Evolutionary conservation across 2,329 filamentous ascomycete genomes (phyloP).

Genomic region (Colletotrichum nymphaeae): DNA sequence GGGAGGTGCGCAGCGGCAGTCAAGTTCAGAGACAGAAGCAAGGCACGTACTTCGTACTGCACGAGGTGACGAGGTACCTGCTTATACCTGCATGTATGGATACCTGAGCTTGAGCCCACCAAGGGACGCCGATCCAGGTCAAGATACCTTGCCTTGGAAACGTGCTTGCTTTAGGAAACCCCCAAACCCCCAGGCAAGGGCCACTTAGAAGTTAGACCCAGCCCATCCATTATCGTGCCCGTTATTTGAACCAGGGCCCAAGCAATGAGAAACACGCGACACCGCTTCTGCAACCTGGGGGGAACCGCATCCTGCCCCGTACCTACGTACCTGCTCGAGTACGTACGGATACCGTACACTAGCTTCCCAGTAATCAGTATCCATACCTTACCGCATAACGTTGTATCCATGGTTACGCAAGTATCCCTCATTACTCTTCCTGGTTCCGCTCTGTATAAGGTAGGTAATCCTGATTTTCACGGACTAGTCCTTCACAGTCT

Average conservation of each 20-base stretch:
- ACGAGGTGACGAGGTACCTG: neutral
- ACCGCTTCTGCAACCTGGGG: neutral
- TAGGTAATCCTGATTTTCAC: too few relatives aligned
- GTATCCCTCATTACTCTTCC: neutral
- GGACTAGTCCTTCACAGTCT: neutral
- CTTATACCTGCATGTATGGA: neutral
- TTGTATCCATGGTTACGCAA: neutral
- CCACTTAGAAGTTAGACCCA: neutral
- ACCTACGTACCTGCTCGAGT: too few relatives aligned
- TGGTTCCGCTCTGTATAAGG: too few relatives aligned
- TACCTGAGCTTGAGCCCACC: neutral
- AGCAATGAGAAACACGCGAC: neutral
- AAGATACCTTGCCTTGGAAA: slow-evolving; percentile 27
- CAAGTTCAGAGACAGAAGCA: neutral
- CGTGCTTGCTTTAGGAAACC: slow-evolving; percentile 24
- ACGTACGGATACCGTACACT: too few relatives aligned
- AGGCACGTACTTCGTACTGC: neutral
- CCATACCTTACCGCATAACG: neutral
- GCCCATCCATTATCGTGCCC: neutral
- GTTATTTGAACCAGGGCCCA: neutral
- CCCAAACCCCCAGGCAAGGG: slow-evolving; percentile 3
- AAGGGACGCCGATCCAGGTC: slow-evolving; percentile 7
- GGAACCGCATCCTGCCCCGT: neutral
- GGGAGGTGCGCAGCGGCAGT: neutral
- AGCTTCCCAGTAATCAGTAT: too few relatives aligned